These are phyloP conservation scores for Penicillium oxalicum DNA, from an alignment of 2,329 filamentous ascomycete genomes.

Conservation along the genomic window DNA sequence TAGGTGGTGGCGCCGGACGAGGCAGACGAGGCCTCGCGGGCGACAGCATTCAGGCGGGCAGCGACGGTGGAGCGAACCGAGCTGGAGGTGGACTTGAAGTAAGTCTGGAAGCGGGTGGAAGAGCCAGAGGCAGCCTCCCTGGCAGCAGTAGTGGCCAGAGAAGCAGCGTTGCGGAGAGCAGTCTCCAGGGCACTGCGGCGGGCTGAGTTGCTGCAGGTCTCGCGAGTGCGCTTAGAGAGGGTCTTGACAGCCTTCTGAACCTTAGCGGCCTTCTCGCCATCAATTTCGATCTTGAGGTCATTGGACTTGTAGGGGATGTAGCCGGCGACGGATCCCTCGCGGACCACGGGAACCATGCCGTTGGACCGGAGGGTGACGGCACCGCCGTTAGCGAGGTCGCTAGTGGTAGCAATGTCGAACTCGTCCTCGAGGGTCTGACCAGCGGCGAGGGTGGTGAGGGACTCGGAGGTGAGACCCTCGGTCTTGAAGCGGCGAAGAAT, in stretches of 20 bases:
- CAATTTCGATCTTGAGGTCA: slow-evolving; percentile 51
- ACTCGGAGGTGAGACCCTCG: slow-evolving; percentile 23
- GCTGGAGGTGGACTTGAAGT: slow-evolving; percentile 57
- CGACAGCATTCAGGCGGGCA: slow-evolving; percentile 48
- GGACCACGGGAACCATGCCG: slow-evolving; percentile 54
- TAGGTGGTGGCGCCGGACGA: slow-evolving; percentile 46
- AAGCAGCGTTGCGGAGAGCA: slow-evolving; percentile 50
- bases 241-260: slow-evolving; percentile 43
- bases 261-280: slow-evolving; percentile 50
- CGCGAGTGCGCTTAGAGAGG: slow-evolving; percentile 43
- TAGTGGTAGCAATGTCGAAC: slow-evolving; percentile 32
- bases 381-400: slow-evolving; percentile 46
- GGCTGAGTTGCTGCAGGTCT: slow-evolving; percentile 51
- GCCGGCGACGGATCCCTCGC: slow-evolving; percentile 48
- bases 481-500: slow-evolving; percentile 26
- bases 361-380: slow-evolving; percentile 51
- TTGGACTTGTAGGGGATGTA: slow-evolving; percentile 56
- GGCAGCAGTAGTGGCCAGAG: slow-evolving; percentile 43
- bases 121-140: slow-evolving; percentile 48
- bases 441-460: slow-evolving; percentile 25
- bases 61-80: slow-evolving; percentile 47
- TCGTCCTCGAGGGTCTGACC: slow-evolving; percentile 28
- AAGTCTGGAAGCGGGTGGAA: slow-evolving; percentile 36
- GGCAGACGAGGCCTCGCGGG: slow-evolving; percentile 50
- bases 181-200: slow-evolving; percentile 42